These are phyloP conservation scores for Alternaria brassicicola DNA, from an alignment of 2,329 filamentous ascomycete species.

Conservation along the genomic window DNA sequence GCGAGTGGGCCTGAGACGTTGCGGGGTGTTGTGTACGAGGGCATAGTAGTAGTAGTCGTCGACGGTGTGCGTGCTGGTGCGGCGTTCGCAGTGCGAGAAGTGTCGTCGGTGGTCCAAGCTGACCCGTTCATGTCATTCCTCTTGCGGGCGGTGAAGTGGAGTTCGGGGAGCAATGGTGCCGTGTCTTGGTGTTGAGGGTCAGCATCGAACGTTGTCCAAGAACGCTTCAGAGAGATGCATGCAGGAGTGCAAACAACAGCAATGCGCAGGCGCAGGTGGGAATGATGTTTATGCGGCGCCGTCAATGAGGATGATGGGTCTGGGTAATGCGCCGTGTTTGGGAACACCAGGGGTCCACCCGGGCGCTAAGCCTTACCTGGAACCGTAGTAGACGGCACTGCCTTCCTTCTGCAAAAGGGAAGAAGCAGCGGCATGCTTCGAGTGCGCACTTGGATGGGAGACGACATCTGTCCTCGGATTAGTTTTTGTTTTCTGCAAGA, in stretches of 20 bases:
- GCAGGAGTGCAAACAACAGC: slow-evolving; percentile 13
- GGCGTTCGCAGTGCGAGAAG: slow-evolving; percentile 19
- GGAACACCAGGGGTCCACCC: slow-evolving; percentile 15
- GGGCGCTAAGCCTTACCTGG: slow-evolving; percentile 24
- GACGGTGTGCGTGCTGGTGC: slow-evolving; percentile 20
- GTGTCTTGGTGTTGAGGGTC: slow-evolving; percentile 11
- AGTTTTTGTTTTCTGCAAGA: background rate
- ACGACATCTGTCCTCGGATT: slow-evolving; percentile 4
- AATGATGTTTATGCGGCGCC: slow-evolving; percentile 28
- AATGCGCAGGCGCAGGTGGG: slow-evolving; percentile 12
- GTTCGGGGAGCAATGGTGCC: slow-evolving; percentile 30
- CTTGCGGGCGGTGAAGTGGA: slow-evolving; percentile 23
- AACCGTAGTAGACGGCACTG: slow-evolving; percentile 7
- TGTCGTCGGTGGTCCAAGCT: slow-evolving; percentile 22
- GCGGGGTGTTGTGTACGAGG: slow-evolving; percentile 37
- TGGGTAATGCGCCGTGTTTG: slow-evolving; percentile 32
- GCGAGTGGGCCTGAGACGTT: slow-evolving; percentile 41
- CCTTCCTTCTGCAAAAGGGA: slow-evolving; percentile 15
- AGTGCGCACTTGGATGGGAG: background rate
- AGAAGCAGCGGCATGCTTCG: slow-evolving; percentile 8
- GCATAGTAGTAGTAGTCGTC: slow-evolving; percentile 29
- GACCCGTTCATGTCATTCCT: slow-evolving; percentile 43
- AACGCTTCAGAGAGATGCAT: background rate
- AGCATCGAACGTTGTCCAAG: slow-evolving; percentile 27
- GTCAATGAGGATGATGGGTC: slow-evolving; percentile 17